phyloP scores from a whole-genome alignment of 164 flowering plant species.

The Houttuynia cordata region DNA sequence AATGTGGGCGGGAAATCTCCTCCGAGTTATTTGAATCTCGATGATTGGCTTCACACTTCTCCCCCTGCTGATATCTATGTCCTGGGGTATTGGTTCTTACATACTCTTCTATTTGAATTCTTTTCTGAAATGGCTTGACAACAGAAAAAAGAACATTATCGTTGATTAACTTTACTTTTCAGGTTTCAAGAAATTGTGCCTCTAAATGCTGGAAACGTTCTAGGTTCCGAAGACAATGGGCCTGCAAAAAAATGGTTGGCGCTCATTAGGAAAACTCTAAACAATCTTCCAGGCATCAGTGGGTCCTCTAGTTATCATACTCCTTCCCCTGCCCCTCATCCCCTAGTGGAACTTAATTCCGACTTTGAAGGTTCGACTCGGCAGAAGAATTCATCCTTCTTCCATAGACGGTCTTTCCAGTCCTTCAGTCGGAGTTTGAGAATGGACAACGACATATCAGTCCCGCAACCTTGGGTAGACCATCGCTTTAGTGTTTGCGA shows the following conservation, averaged over 20 bases:
- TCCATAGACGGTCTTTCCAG: slow-evolving; percentile 37
- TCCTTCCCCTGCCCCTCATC: slow-evolving; percentile 82
- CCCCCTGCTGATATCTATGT: slow-evolving; percentile 98
- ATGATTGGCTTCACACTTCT: slow-evolving; percentile 94
- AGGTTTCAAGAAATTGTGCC: slow-evolving; percentile 99
- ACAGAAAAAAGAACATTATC: neutral
- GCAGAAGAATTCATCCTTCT: slow-evolving; percentile 45
- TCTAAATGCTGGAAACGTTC: slow-evolving; percentile 89
- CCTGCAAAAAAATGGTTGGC: slow-evolving; percentile 88
- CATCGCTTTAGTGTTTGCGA: slow-evolving; percentile 42
- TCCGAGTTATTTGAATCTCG: slow-evolving; percentile 63
- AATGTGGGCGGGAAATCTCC: slow-evolving; percentile 99
- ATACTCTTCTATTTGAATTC: neutral
- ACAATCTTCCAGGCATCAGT: slow-evolving; percentile 63
- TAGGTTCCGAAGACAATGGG: slow-evolving; percentile 86
- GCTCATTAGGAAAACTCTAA: slow-evolving; percentile 61
- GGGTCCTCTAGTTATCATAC: slow-evolving; percentile 42
- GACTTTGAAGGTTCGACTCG: slow-evolving; percentile 87
- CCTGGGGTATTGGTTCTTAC: slow-evolving; percentile 53
- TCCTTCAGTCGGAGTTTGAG: slow-evolving; percentile 31
- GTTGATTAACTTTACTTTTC: slow-evolving; percentile 11
- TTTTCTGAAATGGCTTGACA: neutral
- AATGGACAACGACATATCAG: slow-evolving; percentile 28
- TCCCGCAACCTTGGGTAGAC: slow-evolving; percentile 29
- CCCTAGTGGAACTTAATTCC: slow-evolving; percentile 66